Evolutionary conservation across 371 early-diverging fungal species (phyloP).

Genomic region (Batrachochytrium dendrobatidis): DNA sequence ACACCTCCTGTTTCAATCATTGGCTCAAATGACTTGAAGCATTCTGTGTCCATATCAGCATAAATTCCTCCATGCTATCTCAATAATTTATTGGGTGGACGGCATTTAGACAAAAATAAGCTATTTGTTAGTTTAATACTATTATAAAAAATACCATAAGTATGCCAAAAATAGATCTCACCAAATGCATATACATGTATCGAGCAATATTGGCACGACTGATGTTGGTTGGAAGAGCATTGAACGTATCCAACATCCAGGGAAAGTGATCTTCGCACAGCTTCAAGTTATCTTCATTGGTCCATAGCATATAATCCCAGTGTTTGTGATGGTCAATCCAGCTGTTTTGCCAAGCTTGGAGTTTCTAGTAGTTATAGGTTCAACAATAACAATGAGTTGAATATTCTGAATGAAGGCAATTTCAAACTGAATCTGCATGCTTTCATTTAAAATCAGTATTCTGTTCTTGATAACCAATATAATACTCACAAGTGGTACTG

Average conservation of each 20-base stretch:
- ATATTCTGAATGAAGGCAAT: too few species aligned
- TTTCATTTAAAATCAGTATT: too few species aligned
- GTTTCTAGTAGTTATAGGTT: constrained; percentile 12
- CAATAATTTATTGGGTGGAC: too few species aligned
- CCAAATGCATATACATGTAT: constrained; percentile 27
- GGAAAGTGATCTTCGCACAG: constrained; percentile 20
- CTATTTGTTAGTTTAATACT: constrained; percentile 9
- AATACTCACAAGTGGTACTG: constrained; percentile 14
- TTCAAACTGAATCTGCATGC: too few species aligned
- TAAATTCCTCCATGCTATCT: constrained; percentile 32
- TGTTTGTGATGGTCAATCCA: constrained; percentile 14
- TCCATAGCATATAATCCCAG: constrained; percentile 30
- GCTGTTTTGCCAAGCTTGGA: constrained; percentile 13
- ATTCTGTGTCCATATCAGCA: constrained; percentile 27
- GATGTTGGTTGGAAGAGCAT: constrained; percentile 13
- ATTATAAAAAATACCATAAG: not conserved
- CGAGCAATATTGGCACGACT: constrained; percentile 23
- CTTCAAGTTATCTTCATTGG: constrained; percentile 20
- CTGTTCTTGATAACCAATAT: too few species aligned
- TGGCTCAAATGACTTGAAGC: not conserved
- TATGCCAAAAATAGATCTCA: constrained; percentile 8
- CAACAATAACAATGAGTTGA: too few species aligned
- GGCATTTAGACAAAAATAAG: too few species aligned
- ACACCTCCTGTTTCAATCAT: not conserved
- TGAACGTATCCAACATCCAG: constrained; percentile 21